These are phyloP conservation scores for Podaxis sp. DNA, from an alignment of 768 basidiomycete genomes.

Conservation along the genomic window DNA sequence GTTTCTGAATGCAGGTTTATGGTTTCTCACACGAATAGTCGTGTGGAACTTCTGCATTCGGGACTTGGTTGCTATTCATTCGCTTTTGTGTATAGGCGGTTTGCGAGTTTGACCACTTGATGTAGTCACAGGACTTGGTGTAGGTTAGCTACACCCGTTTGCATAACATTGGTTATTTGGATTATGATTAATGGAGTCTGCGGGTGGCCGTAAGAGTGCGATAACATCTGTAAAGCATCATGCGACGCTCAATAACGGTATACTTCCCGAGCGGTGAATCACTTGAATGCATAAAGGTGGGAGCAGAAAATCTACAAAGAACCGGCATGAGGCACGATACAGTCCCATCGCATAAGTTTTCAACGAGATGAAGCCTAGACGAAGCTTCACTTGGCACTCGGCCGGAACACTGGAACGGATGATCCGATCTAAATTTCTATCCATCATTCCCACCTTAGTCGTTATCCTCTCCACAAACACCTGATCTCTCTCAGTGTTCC, in stretches of 20 bases:
- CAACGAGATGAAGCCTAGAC: no score
- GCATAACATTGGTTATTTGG: background rate
- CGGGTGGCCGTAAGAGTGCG: background rate
- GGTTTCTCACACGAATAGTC: background rate
- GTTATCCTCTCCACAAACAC: background rate
- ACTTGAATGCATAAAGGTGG: background rate
- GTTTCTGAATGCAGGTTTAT: conserved; percentile 23
- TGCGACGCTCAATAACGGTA: background rate
- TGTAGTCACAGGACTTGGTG: background rate
- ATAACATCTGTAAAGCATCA: background rate
- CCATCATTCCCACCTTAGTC: background rate
- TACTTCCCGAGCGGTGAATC: background rate
- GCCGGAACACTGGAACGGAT: conserved; percentile 1
- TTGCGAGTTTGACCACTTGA: background rate
- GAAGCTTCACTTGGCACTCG: no score
- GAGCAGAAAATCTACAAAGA: background rate
- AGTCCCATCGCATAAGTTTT: background rate
- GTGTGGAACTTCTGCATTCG: background rate
- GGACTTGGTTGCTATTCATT: background rate
- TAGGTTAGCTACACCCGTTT: background rate
- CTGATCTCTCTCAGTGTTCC: background rate
- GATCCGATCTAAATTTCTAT: conserved; percentile 11
- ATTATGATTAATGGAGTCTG: background rate
- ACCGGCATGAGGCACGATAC: background rate
- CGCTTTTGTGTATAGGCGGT: background rate